Evolutionary conservation across 257 asterid genomes (phyloP), one percentile per base, ranked within the genome.

Genomic region (Paraleonurus japonicus): DNA sequence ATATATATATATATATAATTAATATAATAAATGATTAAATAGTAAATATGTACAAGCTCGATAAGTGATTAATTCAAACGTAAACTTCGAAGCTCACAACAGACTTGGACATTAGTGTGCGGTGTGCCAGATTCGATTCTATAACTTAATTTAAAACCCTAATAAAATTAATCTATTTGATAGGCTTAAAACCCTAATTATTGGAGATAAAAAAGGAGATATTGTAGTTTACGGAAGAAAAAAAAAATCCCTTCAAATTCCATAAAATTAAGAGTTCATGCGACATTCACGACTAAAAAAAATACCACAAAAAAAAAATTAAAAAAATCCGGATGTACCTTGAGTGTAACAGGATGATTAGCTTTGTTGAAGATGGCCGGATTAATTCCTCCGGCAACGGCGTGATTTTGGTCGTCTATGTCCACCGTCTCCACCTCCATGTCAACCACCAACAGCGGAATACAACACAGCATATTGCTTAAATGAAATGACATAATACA

Each of bases 311-410:
- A 3, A 0, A n/a, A 26, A 58, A 24, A n/a, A n/a, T n/a, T 11
- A 12, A 16, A 20, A 39, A n/a, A 19, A 32, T 19, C 0, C 2
- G 45, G 9, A 63, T 24, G 22, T 35, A 76, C 84, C 78, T 79
- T 70, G 65, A 82, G 73, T 1, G 80, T 73, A 60, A 82, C 82
- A 10, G 82, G 86, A 23, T 62, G 69, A 37, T 62, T 79, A 9
- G 76, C 74, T 24, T 76, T 79, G 39, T 55, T 65, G 54, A 79
- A 79, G 15, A 82, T 66, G 37, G 71, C 63, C 16, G 75, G 75
- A 2, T 28, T 7, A 26, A 2, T 37, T 24, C 35, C 51, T 67
- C 57, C 5, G 13, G 11, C 61, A 30, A 3, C 48, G 16, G 59
- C 65, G 1, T 7, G 76, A 30, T 19, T 58, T 9, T 76, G 82